Percentiles rank a stretch among this genome's conserved stretches.
phyloP scores from a whole-genome alignment of 129 eudicot genomes.

The Logfia minima region DNA sequence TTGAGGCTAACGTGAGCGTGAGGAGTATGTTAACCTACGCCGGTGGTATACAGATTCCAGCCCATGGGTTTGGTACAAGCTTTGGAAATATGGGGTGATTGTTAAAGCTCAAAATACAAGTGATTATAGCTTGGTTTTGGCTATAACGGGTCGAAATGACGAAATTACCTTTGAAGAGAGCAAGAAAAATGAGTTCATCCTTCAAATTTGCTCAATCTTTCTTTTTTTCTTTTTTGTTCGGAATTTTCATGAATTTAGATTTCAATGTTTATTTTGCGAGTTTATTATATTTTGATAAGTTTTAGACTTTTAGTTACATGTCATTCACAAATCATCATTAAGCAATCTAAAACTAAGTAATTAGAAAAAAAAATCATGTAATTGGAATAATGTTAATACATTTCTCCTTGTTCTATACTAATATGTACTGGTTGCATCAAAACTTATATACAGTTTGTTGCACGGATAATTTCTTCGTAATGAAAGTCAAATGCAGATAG shows the following conservation, averaged over 20 bases:
- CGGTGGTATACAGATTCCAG: constrained; percentile 54
- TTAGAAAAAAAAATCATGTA: too few relatives aligned
- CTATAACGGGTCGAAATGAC: constrained; percentile 3
- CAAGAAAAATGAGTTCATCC: neutral
- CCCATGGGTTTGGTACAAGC: constrained; percentile 47
- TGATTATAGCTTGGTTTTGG: constrained; percentile 13
- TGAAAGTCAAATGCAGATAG: too few relatives aligned
- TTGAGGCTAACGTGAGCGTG: constrained; percentile 40
- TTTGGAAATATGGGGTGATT: constrained; percentile 52
- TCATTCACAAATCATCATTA: too few relatives aligned
- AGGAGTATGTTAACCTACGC: constrained; percentile 58
- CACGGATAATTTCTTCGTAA: too few relatives aligned
- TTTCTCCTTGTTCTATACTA: too few relatives aligned
- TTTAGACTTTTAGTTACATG: too few relatives aligned
- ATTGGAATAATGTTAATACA: too few relatives aligned
- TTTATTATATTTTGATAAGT: neutral
- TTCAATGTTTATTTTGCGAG: constrained; percentile 26
- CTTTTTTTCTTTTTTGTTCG: constrained; percentile 10
- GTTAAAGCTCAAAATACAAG: constrained; percentile 29
- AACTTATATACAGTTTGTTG: too few relatives aligned
- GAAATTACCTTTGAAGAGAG: constrained; percentile 19
- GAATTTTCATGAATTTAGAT: constrained; percentile 15
- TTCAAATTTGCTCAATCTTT: constrained; percentile 2
- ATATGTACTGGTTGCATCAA: too few relatives aligned
- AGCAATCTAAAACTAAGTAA: too few relatives aligned